These are phyloP conservation scores for Talaromyces albobiverticillius DNA, from an alignment of 2,329 filamentous ascomycete genomes.

Conservation along the genomic window DNA sequence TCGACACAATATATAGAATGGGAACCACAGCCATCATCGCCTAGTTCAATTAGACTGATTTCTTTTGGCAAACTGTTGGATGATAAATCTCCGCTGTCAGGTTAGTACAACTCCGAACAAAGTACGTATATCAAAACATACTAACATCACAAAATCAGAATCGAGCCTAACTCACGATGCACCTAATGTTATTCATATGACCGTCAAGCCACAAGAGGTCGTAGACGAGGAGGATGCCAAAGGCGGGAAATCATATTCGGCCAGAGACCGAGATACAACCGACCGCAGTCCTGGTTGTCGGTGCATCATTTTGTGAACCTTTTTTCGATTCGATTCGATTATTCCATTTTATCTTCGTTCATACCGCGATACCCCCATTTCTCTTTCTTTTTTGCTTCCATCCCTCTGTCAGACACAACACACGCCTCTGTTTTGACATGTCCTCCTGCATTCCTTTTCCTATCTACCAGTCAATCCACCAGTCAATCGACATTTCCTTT, in stretches of 20 bases:
- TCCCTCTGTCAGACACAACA: neutral
- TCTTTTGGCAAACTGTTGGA: conserved; percentile 88
- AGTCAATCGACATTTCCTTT: neutral
- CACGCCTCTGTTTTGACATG: neutral
- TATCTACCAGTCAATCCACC: conserved; percentile 4
- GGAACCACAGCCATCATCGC: conserved; percentile 81
- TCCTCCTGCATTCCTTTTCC: conserved; percentile 17
- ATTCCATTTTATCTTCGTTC: neutral
- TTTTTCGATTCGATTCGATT: neutral
- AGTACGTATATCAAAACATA: neutral
- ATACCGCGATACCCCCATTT: neutral
- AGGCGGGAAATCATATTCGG: conserved; percentile 54
- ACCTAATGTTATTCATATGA: conserved; percentile 92
- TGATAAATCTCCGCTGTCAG: conserved; percentile 79
- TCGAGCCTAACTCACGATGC: conserved; percentile 72
- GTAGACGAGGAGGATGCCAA: conserved; percentile 77
- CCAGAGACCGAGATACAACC: conserved; percentile 52
- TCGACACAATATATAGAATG: conserved; percentile 60
- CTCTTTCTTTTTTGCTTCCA: neutral
- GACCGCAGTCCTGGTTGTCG: conserved; percentile 61
- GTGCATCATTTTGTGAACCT: conserved; percentile 59
- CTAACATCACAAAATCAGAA: conserved; percentile 50
- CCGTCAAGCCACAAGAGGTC: conserved; percentile 78
- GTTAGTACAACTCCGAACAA: conserved; percentile 52
- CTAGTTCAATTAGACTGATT: conserved; percentile 85